Percentiles rank a stretch among this genome's conserved stretches.
Evolutionary conservation across 139 green algal species (phyloP).

Genomic region (Axilococcus clingmanii): DNA sequence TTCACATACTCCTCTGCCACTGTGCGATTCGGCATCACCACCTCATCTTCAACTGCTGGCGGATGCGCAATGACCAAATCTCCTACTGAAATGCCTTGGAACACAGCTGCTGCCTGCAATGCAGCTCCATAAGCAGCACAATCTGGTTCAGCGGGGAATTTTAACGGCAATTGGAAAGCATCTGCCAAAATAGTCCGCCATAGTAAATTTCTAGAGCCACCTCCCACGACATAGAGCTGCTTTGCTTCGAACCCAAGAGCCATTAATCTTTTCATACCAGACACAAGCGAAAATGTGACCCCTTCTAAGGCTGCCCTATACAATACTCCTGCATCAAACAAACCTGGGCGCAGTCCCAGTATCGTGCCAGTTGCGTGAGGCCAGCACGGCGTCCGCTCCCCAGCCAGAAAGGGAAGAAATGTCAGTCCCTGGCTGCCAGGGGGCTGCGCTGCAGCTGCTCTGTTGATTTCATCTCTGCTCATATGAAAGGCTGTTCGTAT

Average conservation of each 20-base stretch:
- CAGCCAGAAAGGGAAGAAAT: slow-evolving; percentile 71
- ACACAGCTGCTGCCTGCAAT: slow-evolving; percentile 71
- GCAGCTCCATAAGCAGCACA: slow-evolving; percentile 71
- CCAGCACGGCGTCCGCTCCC: slow-evolving; percentile 86
- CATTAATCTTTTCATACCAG: slow-evolving; percentile 15
- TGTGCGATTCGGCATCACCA: slow-evolving; percentile 1
- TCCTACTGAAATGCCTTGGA: slow-evolving; percentile 25
- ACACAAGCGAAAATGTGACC: slow-evolving; percentile 62
- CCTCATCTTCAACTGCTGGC: slow-evolving; percentile 1
- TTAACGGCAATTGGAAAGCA: slow-evolving; percentile 34
- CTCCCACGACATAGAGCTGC: slow-evolving; percentile 69
- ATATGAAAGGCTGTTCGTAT: slow-evolving; percentile 40
- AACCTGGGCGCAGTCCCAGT: slow-evolving; percentile 37
- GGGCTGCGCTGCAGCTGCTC: slow-evolving; percentile 41
- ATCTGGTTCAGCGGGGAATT: slow-evolving; percentile 62
- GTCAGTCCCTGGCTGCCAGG: slow-evolving; percentile 57
- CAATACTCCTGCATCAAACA: slow-evolving; percentile 47
- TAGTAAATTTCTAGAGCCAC: slow-evolving; percentile 62
- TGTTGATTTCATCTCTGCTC: slow-evolving; percentile 46
- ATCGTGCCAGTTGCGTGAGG: slow-evolving; percentile 58
- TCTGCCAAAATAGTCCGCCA: slow-evolving; percentile 76
- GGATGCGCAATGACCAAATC: slow-evolving; percentile 48
- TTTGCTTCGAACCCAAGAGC: background rate
- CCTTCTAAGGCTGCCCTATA: slow-evolving; percentile 82
- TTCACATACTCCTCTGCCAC: slow-evolving; percentile 25